A percentile compares a stretch with the other conserved stretches of the same genome.
Evolutionary conservation across 2,329 filamentous ascomycete species (phyloP).

Genomic region (Fusarium illudens): DNA sequence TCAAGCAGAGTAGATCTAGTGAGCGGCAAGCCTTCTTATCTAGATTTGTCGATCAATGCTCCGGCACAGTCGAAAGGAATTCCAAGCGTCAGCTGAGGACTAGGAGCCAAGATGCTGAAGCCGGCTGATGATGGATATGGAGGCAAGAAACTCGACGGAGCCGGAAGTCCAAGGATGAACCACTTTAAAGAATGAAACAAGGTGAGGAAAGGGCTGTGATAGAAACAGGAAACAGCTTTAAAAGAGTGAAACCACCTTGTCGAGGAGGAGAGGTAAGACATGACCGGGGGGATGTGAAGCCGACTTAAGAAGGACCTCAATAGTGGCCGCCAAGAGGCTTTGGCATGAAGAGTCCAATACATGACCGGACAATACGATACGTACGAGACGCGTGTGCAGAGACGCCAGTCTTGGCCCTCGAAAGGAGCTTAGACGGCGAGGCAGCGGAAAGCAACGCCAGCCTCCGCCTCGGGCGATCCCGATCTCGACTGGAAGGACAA

Average conservation of each 20-base stretch:
- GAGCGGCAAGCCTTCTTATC: constrained; percentile 29
- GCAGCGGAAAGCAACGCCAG: constrained; percentile 28
- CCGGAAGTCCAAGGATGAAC: constrained; percentile 11
- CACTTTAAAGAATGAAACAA: constrained; percentile 30
- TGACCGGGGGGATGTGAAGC: constrained; percentile 19
- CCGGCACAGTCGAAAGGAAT: constrained; percentile 17
- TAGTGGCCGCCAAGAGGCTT: not conserved
- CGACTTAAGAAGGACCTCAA: constrained; percentile 25
- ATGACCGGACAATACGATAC: not conserved
- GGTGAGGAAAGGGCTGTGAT: constrained; percentile 9
- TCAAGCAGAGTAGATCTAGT: not conserved
- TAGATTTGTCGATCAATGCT: not conserved
- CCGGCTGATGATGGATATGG: constrained; percentile 22
- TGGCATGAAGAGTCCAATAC: not conserved
- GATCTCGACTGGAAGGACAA: constrained; percentile 14
- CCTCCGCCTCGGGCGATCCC: not conserved
- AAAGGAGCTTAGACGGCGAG: constrained; percentile 1
- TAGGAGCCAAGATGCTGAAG: constrained; percentile 29
- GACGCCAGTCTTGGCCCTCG: not conserved
- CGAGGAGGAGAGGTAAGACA: constrained; percentile 8
- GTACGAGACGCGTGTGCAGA: constrained; percentile 4
- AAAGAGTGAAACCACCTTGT: constrained; percentile 12
- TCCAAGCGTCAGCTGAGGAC: not conserved
- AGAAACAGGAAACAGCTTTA: constrained; percentile 21
- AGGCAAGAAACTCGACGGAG: constrained; percentile 19